These are phyloP conservation scores for Rhizopogon vulgaris DNA, from an alignment of 768 basidiomycete species.

Conservation along the genomic window DNA sequence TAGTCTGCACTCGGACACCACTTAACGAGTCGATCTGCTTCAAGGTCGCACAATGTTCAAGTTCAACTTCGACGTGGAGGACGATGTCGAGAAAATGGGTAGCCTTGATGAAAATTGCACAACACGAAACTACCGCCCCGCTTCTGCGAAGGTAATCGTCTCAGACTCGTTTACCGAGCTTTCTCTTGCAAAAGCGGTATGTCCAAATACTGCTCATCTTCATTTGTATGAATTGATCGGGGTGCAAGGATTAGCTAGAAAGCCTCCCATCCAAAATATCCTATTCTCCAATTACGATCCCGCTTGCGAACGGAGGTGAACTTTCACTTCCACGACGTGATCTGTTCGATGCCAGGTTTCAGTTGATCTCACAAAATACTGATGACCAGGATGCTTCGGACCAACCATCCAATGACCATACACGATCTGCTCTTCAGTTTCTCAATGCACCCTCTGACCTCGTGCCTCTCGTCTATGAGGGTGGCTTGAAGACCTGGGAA, in stretches of 20 bases:
- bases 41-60: slow-evolving; percentile 37
- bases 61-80: slow-evolving; percentile 49
- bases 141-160: neutral
- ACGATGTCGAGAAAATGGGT: slow-evolving; percentile 18
- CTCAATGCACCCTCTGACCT: slow-evolving; percentile 85
- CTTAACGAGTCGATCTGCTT: slow-evolving; percentile 16
- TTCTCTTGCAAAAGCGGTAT: slow-evolving; percentile 24
- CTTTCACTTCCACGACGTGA: slow-evolving; percentile 67
- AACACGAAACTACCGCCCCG: slow-evolving; percentile 2
- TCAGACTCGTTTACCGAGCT: slow-evolving; percentile 23
- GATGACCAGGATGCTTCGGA: slow-evolving; percentile 24
- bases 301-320: slow-evolving; percentile 29
- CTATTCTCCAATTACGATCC: slow-evolving; percentile 65
- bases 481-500: slow-evolving; percentile 97
- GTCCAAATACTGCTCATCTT: slow-evolving; percentile 7
- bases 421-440: slow-evolving; percentile 44
- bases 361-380: slow-evolving; percentile 62
- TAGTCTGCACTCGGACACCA: neutral
- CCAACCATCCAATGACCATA: slow-evolving; percentile 7
- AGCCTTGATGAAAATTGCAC: slow-evolving; percentile 2
- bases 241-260: slow-evolving; percentile 45
- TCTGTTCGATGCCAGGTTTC: slow-evolving; percentile 94
- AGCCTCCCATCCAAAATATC: slow-evolving; percentile 70
- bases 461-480: slow-evolving; percentile 89
- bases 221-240: slow-evolving; percentile 2